A percentile compares a stretch with the other conserved stretches of the same genome.
phyloP scores from a whole-genome alignment of 2,329 filamentous ascomycete genomes.

The Alternaria conjuncta region DNA sequence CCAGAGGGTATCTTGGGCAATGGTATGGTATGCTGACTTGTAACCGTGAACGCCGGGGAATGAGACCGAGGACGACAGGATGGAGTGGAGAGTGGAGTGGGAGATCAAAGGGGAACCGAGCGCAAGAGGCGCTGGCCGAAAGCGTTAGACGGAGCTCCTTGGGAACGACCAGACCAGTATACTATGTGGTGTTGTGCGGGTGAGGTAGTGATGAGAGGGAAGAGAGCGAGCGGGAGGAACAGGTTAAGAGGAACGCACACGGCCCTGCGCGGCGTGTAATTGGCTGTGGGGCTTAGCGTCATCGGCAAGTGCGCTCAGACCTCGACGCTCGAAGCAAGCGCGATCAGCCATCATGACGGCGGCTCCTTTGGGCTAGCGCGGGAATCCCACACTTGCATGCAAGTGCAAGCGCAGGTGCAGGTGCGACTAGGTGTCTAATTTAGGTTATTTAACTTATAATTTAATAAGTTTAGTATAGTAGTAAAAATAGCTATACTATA shows the following conservation, averaged over 20 bases:
- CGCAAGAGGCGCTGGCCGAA: constrained; percentile 52
- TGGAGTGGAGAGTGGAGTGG: constrained; percentile 17
- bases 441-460: too few species aligned
- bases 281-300: constrained; percentile 26
- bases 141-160: constrained; percentile 43
- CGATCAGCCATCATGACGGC: constrained; percentile 21
- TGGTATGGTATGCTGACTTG: constrained; percentile 38
- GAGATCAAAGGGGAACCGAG: constrained; percentile 44
- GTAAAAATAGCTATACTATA: too few species aligned
- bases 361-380: constrained; percentile 7
- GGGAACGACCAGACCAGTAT: constrained; percentile 46
- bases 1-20: constrained; percentile 46
- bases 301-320: constrained; percentile 26
- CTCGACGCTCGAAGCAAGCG: constrained; percentile 19
- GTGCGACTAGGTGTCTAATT: too few species aligned
- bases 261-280: constrained; percentile 22
- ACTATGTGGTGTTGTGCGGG: constrained; percentile 29
- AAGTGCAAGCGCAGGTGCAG: neutral
- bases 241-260: constrained; percentile 31
- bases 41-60: constrained; percentile 48
- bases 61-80: constrained; percentile 39
- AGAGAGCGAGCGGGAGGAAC: constrained; percentile 34
- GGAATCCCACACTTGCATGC: constrained; percentile 12
- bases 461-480: too few species aligned
- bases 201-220: constrained; percentile 35